These are phyloP conservation scores for Lodderomyces beijingensis DNA, from an alignment of 1,139 yeast genomes.

Conservation along the genomic window DNA sequence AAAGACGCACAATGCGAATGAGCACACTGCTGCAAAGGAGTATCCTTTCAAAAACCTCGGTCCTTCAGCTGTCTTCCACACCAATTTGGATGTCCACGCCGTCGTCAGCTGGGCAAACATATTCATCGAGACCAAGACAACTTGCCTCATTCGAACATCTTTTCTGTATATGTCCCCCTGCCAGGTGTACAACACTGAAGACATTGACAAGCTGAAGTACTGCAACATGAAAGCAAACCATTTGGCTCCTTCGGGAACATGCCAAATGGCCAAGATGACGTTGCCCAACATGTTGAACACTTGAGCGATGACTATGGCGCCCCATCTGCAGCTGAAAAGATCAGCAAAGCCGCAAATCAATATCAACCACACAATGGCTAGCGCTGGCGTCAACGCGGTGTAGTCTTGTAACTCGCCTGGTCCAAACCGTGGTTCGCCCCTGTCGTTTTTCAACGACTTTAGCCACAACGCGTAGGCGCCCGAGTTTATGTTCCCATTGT, in stretches of 20 bases:
- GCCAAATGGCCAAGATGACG: slow-evolving; percentile 43
- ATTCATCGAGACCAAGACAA: slow-evolving; percentile 42
- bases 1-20: slow-evolving; percentile 47
- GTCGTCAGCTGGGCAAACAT: slow-evolving; percentile 41
- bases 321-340: slow-evolving; percentile 51
- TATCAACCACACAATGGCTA: slow-evolving; percentile 39
- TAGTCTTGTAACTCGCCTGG: slow-evolving; percentile 36
- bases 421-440: slow-evolving; percentile 20
- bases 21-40: slow-evolving; percentile 49
- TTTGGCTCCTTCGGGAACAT: slow-evolving; percentile 40
- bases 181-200: slow-evolving; percentile 45
- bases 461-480: slow-evolving; percentile 52
- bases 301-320: slow-evolving; percentile 54
- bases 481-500: slow-evolving; percentile 43
- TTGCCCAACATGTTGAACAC: slow-evolving; percentile 38
- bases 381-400: slow-evolving; percentile 42
- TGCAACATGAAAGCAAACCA: slow-evolving; percentile 48
- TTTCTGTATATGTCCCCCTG: slow-evolving; percentile 43
- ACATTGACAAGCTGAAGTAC: slow-evolving; percentile 49
- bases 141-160: slow-evolving; percentile 41
- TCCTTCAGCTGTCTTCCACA: slow-evolving; percentile 44
- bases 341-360: slow-evolving; percentile 43
- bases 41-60: slow-evolving; percentile 39
- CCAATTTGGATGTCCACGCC: slow-evolving; percentile 43
- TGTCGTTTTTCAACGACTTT: slow-evolving; percentile 27